Evolutionary conservation across 73 alveolate species (phyloP).

Genomic region (Tetrahymena malaccensis): DNA sequence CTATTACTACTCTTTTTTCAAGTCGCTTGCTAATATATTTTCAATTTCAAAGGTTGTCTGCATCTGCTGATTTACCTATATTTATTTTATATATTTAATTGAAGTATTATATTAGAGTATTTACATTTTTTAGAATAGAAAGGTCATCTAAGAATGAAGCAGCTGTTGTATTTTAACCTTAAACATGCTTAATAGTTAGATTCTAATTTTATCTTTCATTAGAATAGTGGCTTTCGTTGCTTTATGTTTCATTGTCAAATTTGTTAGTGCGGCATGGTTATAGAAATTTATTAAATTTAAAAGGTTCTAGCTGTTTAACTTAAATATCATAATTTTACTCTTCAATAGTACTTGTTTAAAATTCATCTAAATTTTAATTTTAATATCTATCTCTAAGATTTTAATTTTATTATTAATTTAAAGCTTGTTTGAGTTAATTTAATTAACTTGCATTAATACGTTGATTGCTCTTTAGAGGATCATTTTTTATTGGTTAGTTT

Average conservation of each 20-base stretch:
- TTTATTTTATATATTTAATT: not conserved
- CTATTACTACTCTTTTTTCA: not conserved
- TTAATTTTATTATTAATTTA: not conserved
- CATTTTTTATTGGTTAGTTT: not conserved
- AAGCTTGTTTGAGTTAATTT: too few species aligned
- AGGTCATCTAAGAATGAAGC: not conserved
- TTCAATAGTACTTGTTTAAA: not conserved
- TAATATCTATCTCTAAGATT: not conserved
- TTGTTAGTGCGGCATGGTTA: not conserved
- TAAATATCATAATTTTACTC: not conserved
- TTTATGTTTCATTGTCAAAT: not conserved
- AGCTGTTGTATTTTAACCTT: not conserved
- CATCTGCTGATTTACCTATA: not conserved
- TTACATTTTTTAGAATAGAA: not conserved
- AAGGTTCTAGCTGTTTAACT: not conserved
- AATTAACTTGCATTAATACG: too few species aligned
- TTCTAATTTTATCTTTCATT: not conserved
- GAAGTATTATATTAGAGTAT: not conserved
- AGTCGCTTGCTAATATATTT: not conserved
- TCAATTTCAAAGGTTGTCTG: not conserved
- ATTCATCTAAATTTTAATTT: not conserved
- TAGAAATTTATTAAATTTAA: not conserved
- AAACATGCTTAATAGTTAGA: not conserved
- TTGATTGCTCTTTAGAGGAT: not conserved
- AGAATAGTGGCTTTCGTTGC: not conserved